Evolutionary conservation across 208 protist species (phyloP).

Genomic region (Trypanosoma melophagium): DNA sequence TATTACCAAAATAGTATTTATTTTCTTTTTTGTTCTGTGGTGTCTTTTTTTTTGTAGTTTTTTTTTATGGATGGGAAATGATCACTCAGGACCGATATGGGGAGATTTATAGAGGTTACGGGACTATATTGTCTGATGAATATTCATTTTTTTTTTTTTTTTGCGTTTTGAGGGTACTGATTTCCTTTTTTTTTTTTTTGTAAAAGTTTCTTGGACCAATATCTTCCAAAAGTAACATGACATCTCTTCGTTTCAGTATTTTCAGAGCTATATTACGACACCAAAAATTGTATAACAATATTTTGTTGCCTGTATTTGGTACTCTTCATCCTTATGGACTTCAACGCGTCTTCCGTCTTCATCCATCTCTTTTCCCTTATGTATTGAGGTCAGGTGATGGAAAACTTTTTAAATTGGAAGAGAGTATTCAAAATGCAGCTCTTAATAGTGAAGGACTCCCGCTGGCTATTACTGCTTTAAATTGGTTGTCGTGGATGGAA

Average conservation of each 20-base stretch:
- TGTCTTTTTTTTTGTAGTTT: neutral
- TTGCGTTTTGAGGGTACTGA: neutral
- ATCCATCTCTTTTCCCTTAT: constrained; percentile 13
- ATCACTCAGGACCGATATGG: no score
- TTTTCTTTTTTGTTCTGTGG: neutral
- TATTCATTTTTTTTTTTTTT: constrained; percentile 13
- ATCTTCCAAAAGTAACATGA: neutral
- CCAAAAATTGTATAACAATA: constrained; percentile 11
- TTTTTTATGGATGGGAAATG: no score
- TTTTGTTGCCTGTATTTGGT: constrained; percentile 10
- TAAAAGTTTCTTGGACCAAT: neutral
- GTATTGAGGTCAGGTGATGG: neutral
- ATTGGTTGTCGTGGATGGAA: constrained; percentile 17
- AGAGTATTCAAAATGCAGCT: constrained; percentile 16
- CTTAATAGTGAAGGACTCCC: constrained; percentile 4
- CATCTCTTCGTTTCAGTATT: constrained; percentile 10
- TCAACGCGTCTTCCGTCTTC: constrained; percentile 4
- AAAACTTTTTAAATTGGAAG: constrained; percentile 4
- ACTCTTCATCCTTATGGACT: constrained; percentile 13
- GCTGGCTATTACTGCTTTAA: constrained; percentile 8
- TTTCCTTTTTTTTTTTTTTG: constrained; percentile 22
- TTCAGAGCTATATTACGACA: constrained; percentile 13
- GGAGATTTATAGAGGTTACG: neutral
- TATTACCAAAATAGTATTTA: constrained; percentile 17
- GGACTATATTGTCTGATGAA: neutral